Base-by-base conservation (phyloP, 164 flowering plant species). In the Chloranthus sessilifolius region DNA sequence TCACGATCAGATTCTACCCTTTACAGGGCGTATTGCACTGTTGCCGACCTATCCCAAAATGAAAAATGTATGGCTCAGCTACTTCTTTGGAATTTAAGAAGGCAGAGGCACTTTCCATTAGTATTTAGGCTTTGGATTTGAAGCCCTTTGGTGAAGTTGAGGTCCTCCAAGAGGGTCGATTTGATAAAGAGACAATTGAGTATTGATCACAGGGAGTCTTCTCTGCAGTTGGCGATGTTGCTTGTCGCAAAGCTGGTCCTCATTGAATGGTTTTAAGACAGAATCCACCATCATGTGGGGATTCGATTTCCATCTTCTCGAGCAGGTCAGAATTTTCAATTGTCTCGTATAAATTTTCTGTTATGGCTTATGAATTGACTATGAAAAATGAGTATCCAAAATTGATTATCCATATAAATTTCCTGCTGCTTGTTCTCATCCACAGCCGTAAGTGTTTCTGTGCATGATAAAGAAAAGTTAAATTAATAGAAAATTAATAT, bases 1-100 rank as follows among this genome's bases (percentile, higher is more conserved):
- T 90, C 97, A n/a, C 67, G 86, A 11, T 89, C 94, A 34, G 97
- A 89, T 68, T 85, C 95, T 9, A 81, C 97, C 7, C 63, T 88
- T 25, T 85, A 88, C 74, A 88, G 85, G 97, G 95, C 95, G 9
- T 88, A 79, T 50, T 85, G 85, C 67, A 86, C 97, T 11, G 68
- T 89, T 30, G 77, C 88, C 25, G 95, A 89, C 62, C 15, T 78
- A 16, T 63, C 87, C 24, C 97, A 89, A 42, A 62, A 72, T 41
- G 92, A 80, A 0, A 81, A 89, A 37, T 50, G 44, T 50, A 35
- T 15, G 54, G 54, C 6, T 35, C 44, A 7, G 54, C 15, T 50
- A 50, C 95, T n/a, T 84, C 82, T 65, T 44, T 83, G 68, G 74
- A 77, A 67, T 83, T 79, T 66, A 88, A 88, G 74, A 85, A 81